Percentiles rank a stretch among this genome's conserved stretches.
Evolutionary conservation across 257 asterid genomes (phyloP).

Genomic region (Ehretia macrophylla): DNA sequence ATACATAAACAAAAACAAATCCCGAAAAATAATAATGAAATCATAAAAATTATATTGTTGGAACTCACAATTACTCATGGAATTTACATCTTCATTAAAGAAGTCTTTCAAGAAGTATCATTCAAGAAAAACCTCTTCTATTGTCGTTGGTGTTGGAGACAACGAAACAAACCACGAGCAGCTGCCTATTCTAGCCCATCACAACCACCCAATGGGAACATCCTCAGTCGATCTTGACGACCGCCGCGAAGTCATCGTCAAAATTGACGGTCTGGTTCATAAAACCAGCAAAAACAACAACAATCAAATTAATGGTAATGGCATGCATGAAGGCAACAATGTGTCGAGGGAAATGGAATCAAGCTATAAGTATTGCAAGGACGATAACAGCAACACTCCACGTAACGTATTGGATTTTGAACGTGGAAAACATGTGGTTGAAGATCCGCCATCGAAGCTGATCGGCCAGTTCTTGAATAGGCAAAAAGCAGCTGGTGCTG

Average conservation of each 20-base stretch:
- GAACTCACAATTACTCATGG: too few species aligned
- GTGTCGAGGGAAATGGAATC: not conserved
- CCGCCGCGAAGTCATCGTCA: constrained; percentile 28
- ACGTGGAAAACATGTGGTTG: too few species aligned
- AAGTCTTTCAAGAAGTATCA: too few species aligned
- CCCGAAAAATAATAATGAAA: too few species aligned
- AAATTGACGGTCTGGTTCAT: constrained; percentile 18
- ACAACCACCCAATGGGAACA: not conserved
- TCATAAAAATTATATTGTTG: too few species aligned
- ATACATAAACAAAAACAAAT: too few species aligned
- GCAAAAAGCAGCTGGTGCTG: not conserved
- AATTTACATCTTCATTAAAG: too few species aligned
- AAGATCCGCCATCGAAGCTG: constrained; percentile 48
- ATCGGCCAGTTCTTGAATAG: constrained; percentile 29
- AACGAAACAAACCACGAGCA: too few species aligned
- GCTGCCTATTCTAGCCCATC: too few species aligned
- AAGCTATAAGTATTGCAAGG: not conserved
- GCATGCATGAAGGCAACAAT: constrained; percentile 22
- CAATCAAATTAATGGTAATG: not conserved
- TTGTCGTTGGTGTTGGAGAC: too few species aligned
- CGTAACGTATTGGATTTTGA: not conserved
- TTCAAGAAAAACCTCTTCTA: too few species aligned
- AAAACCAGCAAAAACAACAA: not conserved
- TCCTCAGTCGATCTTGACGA: not conserved
- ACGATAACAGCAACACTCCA: too few species aligned